A percentile compares a stretch with the other conserved stretches of the same genome.
Evolutionary conservation across 257 asterid species (phyloP).

Genomic region (Nicotiana sylvestris): DNA sequence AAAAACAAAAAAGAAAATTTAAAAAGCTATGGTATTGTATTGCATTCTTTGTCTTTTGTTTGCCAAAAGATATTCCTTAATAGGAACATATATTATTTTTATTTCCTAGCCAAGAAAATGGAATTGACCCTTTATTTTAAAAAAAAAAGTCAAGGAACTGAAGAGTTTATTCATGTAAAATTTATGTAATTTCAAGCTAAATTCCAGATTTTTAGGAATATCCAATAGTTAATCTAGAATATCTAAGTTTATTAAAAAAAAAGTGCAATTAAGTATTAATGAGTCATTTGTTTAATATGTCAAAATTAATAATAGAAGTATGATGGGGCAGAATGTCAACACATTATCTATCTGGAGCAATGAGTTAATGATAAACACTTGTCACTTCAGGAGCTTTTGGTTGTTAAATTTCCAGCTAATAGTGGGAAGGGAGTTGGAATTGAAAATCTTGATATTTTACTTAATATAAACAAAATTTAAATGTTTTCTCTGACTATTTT

Average conservation of each 20-base stretch:
- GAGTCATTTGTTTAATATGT: not conserved
- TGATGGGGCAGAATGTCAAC: not conserved
- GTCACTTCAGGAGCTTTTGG: slow-evolving; percentile 1
- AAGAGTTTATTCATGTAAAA: not conserved
- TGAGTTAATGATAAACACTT: not conserved
- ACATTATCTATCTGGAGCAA: not conserved
- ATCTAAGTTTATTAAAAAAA: not conserved
- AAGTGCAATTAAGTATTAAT: not conserved
- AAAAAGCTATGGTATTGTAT: not conserved
- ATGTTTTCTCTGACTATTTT: not conserved
- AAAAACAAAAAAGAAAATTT: not conserved
- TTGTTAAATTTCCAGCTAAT: not conserved
- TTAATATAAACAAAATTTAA: not conserved
- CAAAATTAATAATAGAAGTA: not conserved
- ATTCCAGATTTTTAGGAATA: not conserved
- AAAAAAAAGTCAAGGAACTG: no score
- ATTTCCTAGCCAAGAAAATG: not conserved
- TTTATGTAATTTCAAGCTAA: not conserved
- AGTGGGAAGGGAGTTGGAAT: not conserved
- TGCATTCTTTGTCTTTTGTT: not conserved
- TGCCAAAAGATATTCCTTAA: not conserved
- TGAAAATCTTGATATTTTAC: not conserved
- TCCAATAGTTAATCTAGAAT: not conserved
- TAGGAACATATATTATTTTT: not conserved
- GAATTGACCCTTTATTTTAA: no score